A percentile compares a stretch with the other conserved stretches of the same genome.
phyloP scores from a whole-genome alignment of 306 rosid species.

The Gillenia trifoliata region DNA sequence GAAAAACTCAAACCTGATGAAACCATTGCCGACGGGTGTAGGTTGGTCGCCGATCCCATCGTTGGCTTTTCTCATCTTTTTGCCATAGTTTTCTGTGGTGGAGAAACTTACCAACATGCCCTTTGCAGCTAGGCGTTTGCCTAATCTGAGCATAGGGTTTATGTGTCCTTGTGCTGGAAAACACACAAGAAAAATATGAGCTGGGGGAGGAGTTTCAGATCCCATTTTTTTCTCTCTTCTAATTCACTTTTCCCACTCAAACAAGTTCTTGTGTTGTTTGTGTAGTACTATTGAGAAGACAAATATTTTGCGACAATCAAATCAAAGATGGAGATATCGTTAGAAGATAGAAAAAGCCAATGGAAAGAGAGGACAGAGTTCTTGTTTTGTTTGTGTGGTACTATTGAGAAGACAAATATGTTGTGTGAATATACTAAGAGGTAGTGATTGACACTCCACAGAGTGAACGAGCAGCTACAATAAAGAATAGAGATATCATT shows the following conservation, averaged over 20 bases:
- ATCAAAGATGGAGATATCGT: no score
- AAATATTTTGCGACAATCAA: not conserved
- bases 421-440: no score
- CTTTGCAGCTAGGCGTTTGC: conserved; percentile 34
- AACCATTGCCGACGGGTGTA: conserved; percentile 26
- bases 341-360: no score
- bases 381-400: no score
- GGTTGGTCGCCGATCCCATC: conserved; percentile 8
- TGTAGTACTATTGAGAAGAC: not conserved
- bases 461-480: no score
- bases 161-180: conserved; percentile 58
- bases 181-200: conserved; percentile 47
- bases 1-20: conserved; percentile 46
- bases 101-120: conserved; percentile 52
- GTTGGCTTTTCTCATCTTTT: conserved; percentile 27
- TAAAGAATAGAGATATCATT: no score
- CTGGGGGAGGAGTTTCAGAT: conserved; percentile 1
- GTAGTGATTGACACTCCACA: no score
- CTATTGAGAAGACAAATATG: no score
- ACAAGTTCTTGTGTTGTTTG: not conserved
- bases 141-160: conserved; percentile 59
- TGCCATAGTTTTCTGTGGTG: conserved; percentile 22
- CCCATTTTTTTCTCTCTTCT: not conserved
- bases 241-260: not conserved
- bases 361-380: no score